These are phyloP conservation scores for Smittium mucronatum DNA, from an alignment of 371 early-diverging fungal genomes.

Conservation along the genomic window DNA sequence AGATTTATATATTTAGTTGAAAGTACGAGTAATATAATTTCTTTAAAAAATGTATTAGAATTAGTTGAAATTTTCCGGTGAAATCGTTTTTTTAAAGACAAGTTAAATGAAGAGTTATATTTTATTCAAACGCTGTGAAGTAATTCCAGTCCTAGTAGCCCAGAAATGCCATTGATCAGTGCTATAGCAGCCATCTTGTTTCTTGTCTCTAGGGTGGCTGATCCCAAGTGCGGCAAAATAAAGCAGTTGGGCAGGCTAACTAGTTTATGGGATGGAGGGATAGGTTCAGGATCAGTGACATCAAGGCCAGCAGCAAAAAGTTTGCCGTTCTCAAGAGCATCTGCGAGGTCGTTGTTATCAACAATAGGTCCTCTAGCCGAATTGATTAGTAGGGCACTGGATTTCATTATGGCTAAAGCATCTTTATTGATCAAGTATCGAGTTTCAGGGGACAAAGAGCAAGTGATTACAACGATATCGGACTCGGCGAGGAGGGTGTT, in stretches of 20 bases:
- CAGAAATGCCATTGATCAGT: not conserved
- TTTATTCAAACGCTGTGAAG: not conserved
- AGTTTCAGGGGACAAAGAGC: constrained; percentile 56
- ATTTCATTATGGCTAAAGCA: constrained; percentile 57
- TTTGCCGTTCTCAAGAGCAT: constrained; percentile 46
- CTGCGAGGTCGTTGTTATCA: constrained; percentile 54
- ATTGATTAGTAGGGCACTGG: constrained; percentile 57
- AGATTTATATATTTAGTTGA: not conserved
- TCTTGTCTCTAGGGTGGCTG: constrained; percentile 68
- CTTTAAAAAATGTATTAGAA: not conserved
- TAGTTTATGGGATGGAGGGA: constrained; percentile 46
- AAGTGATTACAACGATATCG: constrained; percentile 62
- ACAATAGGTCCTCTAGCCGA: constrained; percentile 69
- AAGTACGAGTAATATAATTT: not conserved
- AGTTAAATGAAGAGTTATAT: not conserved
- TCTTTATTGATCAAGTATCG: constrained; percentile 50
- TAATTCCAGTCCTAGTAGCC: not conserved
- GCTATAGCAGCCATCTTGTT: constrained; percentile 48
- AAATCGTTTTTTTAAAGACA: not conserved
- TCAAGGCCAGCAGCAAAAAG: constrained; percentile 68
- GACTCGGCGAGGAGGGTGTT: constrained; percentile 42
- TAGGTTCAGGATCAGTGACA: constrained; percentile 78
- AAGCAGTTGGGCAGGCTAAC: constrained; percentile 47
- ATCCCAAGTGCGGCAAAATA: constrained; percentile 65
- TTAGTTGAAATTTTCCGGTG: not conserved